Evolutionary conservation across 176 grass and related monocot species (phyloP), one percentile per base, ranked within the genome.

Genomic region (Oryza officinalis): DNA sequence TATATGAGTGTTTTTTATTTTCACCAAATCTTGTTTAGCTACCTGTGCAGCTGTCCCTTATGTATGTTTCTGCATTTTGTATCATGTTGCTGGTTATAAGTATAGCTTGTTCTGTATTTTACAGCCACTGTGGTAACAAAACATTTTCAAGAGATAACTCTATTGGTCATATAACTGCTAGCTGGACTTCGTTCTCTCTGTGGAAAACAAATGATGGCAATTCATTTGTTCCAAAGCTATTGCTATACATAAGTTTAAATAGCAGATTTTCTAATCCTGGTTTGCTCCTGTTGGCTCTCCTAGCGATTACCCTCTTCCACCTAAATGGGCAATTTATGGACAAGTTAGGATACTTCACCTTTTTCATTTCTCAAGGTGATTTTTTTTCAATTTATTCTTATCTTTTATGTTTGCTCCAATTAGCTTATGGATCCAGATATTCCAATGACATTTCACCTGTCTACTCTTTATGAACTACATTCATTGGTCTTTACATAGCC

Each of bases 291-390:
- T 98, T 80, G 96, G 96, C 17, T 93, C 91, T 87, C 93, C 96
- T 75, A 93, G 78, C 52, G 96, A 98, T 68, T 98, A 98, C 78
- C 93, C 96, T 45, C 91, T 98, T 74, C 85, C 93, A 69, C 93
- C 96, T 69, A 98, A 98, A 89, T 98, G 96, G 96, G 96, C 85
- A 33, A 89, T 98, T 82, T 98, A 98, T 87, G 96, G 96, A 63
- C 91, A 98, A 92, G 96, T 95, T 79, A 81, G 50, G 72, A 64
- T 82, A 27, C 46, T 85, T 30, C 18, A 65, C 33, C 27, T 44
- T 65, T 8, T 71, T 1, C 69, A 74, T 4, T 20, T 71, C 3
- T 72, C 81, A 73, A 23, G 22, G 63, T 64, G 22, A 45, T 13
- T 57, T 15, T 83, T 38, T 49, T 60, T 67, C 28, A 14, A 11